phyloP scores from a whole-genome alignment of 768 basidiomycete species.

The Phanerodontia chrysosporium region DNA sequence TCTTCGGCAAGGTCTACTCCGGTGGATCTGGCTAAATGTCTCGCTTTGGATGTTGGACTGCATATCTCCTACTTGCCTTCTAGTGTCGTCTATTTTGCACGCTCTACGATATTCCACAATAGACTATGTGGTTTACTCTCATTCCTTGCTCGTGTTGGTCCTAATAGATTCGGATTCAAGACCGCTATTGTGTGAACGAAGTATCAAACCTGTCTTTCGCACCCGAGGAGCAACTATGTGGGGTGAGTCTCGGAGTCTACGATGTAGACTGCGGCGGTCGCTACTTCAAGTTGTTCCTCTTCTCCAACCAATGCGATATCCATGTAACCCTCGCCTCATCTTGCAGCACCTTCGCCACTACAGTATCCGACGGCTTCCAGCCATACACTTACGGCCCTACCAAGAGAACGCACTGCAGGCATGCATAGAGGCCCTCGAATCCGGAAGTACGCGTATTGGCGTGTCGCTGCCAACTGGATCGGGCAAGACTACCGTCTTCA shows the following conservation, averaged over 20 bases:
- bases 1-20: conserved; percentile 99
- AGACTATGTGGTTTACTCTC: conserved; percentile 31
- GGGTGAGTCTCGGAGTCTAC: too few relatives aligned
- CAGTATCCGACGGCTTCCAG: neutral
- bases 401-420: conserved; percentile 78
- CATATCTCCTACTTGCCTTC: conserved; percentile 24
- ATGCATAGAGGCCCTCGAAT: conserved; percentile 64
- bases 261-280: too few relatives aligned
- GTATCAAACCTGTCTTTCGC: too few relatives aligned
- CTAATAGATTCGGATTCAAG: conserved; percentile 13
- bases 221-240: too few relatives aligned
- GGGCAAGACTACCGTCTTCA: conserved; percentile 89
- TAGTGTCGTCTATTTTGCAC: conserved; percentile 28
- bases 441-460: conserved; percentile 72
- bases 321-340: neutral
- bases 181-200: too few relatives aligned
- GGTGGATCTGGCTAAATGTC: conserved; percentile 56
- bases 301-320: conserved; percentile 7
- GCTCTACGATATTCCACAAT: conserved; percentile 26
- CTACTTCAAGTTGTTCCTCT: neutral
- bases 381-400: conserved; percentile 67
- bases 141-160: conserved; percentile 16
- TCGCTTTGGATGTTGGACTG: conserved; percentile 18
- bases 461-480: conserved; percentile 84
- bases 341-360: neutral